Evolutionary conservation across 2,329 filamentous ascomycete genomes (phyloP).

Genomic region (Juglanconis oblonga): DNA sequence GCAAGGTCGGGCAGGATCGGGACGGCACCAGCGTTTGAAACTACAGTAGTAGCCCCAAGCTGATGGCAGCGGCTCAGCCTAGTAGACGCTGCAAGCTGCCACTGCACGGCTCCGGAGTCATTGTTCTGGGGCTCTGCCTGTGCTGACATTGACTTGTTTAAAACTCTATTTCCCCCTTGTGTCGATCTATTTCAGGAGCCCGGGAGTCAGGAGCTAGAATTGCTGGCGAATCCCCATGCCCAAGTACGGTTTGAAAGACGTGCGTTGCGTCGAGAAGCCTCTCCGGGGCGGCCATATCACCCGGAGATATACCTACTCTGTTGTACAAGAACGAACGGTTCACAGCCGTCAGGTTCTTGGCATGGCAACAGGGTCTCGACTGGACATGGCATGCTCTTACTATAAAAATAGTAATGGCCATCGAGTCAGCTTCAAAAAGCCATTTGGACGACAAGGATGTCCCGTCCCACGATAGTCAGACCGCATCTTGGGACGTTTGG

Average conservation of each 20-base stretch:
- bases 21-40: background rate
- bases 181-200: background rate
- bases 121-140: background rate
- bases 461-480: background rate
- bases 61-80: background rate
- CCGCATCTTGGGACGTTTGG: background rate
- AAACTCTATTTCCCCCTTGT: background rate
- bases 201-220: background rate
- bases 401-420: background rate
- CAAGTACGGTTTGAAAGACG: background rate
- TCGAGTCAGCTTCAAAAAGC: background rate
- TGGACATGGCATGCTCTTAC: background rate
- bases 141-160: background rate
- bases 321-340: too few species aligned
- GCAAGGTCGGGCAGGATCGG: background rate
- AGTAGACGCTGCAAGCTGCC: background rate
- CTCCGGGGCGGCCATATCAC: background rate
- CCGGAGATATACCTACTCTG: background rate
- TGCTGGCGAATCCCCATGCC: background rate
- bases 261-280: background rate
- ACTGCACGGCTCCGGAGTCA: background rate
- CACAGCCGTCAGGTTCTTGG: background rate
- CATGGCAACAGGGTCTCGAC: background rate
- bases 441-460: background rate
- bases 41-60: background rate